Conservation (phyloP, 2,329 filamentous ascomycete genomes). For the Elsinoe fawcettii region DNA sequence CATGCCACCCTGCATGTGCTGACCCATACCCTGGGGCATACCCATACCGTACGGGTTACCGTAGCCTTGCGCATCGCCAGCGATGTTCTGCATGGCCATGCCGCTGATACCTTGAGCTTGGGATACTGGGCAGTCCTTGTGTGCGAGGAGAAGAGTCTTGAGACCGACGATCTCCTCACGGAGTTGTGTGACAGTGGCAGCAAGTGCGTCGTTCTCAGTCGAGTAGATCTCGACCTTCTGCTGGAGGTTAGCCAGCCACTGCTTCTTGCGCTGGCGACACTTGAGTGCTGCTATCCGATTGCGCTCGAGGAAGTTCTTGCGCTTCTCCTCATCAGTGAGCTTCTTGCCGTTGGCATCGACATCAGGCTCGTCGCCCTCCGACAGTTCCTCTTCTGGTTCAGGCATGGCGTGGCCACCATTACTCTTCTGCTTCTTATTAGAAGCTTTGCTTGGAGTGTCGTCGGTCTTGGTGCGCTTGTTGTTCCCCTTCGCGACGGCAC, state of each 20-base stretch:
- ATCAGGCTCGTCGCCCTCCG: conserved; percentile 34
- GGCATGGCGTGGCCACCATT: conserved; percentile 38
- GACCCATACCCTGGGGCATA: conserved; percentile 29
- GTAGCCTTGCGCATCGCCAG: conserved; percentile 36
- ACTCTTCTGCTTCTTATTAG: conserved; percentile 65
- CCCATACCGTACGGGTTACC: conserved; percentile 44
- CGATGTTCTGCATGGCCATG: conserved; percentile 44
- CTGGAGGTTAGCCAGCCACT: conserved; percentile 93
- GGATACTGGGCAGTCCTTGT: conserved; percentile 92
- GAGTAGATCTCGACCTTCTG: conserved; percentile 90
- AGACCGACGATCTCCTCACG: conserved; percentile 91
- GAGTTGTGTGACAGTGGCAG: conserved; percentile 71
- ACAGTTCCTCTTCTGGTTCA: conserved; percentile 50
- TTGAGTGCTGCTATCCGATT: conserved; percentile 97
- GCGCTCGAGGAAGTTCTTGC: conserved; percentile 93
- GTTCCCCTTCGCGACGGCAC: conserved; percentile 41
- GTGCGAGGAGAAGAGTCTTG: conserved; percentile 83
- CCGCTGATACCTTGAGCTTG: conserved; percentile 67
- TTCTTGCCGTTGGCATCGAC: conserved; percentile 50
- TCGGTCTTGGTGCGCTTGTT: conserved; percentile 73
- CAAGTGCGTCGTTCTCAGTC: conserved; percentile 81
- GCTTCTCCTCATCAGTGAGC: conserved; percentile 98
- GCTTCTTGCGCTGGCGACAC: conserved; percentile 96
- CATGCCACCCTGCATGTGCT: conserved; percentile 29
- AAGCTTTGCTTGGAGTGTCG: conserved; percentile 58